A percentile compares a stretch with the other conserved stretches of the same genome.
phyloP scores from a whole-genome alignment of 805 yeast species.

The Ogataea pilisensis region DNA sequence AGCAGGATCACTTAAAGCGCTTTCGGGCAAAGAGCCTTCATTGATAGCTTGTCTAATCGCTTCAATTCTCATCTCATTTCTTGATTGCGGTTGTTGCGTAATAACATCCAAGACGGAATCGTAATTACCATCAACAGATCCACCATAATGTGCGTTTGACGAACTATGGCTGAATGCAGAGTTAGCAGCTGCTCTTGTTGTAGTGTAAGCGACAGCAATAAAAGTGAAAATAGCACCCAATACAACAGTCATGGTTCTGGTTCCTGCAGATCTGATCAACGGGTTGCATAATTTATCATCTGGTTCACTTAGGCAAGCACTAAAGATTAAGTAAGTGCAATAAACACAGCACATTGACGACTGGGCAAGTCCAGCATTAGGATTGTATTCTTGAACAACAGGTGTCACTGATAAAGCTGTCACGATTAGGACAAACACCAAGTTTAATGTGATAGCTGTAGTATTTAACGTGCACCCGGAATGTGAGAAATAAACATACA shows the following conservation, averaged over 20 bases:
- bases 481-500: constrained; percentile 81
- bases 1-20: constrained; percentile 73
- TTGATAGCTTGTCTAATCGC: constrained; percentile 94
- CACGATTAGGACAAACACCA: constrained; percentile 58
- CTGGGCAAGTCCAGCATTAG: constrained; percentile 95
- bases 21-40: constrained; percentile 90
- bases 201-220: constrained; percentile 92
- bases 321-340: constrained; percentile 84
- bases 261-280: constrained; percentile 79
- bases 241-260: constrained; percentile 82
- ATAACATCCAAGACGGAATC: constrained; percentile 40
- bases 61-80: constrained; percentile 76
- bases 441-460: constrained; percentile 75
- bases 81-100: constrained; percentile 44
- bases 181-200: constrained; percentile 92
- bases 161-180: constrained; percentile 50
- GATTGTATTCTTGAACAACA: constrained; percentile 83
- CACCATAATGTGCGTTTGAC: constrained; percentile 11
- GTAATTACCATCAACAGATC: constrained; percentile 30
- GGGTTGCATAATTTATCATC: constrained; percentile 94
- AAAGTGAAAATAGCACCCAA: constrained; percentile 93
- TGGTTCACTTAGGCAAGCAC: constrained; percentile 95
- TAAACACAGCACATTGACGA: constrained; percentile 92
- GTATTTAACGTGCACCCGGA: constrained; percentile 85
- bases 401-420: constrained; percentile 76